These are phyloP conservation scores for Coemansia sp. DNA, from an alignment of 192 early-diverging fungal species.

Conservation along the genomic window DNA sequence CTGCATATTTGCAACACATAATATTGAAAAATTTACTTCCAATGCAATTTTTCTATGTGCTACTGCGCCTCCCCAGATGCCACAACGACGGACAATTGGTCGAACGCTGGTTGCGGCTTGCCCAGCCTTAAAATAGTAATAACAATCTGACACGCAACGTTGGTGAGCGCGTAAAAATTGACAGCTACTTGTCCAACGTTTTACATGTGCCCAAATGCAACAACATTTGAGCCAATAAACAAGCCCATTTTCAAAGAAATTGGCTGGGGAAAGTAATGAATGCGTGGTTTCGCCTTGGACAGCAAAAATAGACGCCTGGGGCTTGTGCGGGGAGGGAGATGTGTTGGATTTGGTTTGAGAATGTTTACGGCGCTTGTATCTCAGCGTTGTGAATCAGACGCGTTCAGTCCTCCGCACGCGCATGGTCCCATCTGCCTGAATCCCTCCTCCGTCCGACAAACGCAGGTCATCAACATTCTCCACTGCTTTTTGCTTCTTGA, in stretches of 20 bases:
- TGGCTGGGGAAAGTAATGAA: not conserved
- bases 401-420: not conserved
- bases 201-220: slow-evolving; percentile 1
- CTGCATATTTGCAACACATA: no score
- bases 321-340: not conserved
- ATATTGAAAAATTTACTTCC: not conserved
- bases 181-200: not conserved
- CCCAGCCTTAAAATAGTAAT: not conserved
- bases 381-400: not conserved
- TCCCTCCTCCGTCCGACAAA: not conserved
- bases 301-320: not conserved
- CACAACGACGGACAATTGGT: not conserved
- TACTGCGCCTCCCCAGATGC: not conserved
- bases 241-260: not conserved
- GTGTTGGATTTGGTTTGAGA: slow-evolving; percentile 8
- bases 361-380: slow-evolving; percentile 15
- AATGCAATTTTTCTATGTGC: not conserved
- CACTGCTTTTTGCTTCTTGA: not conserved
- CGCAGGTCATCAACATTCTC: not conserved
- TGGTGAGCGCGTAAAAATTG: not conserved
- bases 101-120: not conserved
- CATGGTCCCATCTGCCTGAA: not conserved
- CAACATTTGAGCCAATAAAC: not conserved
- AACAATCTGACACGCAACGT: not conserved
- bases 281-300: not conserved